Percentiles rank a stretch among this genome's conserved stretches.
Conservation (phyloP, 495 filamentous ascomycete species). For the Durotheca rogersii region DNA sequence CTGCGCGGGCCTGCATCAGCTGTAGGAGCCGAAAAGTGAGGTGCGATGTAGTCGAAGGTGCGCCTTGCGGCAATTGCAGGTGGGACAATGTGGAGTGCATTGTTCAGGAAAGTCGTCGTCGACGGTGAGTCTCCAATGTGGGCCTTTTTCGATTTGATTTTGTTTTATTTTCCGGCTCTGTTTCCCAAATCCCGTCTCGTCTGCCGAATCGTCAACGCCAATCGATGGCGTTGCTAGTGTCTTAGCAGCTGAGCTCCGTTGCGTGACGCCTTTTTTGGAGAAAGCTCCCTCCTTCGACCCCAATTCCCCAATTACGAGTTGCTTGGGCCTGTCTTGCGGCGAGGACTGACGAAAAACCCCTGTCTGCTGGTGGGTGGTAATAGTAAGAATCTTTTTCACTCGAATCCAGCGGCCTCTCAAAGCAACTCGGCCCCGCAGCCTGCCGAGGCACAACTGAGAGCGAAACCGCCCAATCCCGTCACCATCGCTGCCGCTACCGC, state of each 20-base stretch:
- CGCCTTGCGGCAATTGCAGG: slow-evolving; percentile 86
- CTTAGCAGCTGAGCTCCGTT: slow-evolving; percentile 10
- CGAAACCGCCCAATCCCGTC: slow-evolving; percentile 37
- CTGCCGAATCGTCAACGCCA: too few relatives aligned
- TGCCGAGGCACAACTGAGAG: slow-evolving; percentile 43
- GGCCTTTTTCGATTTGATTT: too few relatives aligned
- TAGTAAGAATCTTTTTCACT: slow-evolving; percentile 45
- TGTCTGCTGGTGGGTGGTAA: slow-evolving; percentile 23
- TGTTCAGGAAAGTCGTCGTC: slow-evolving; percentile 85
- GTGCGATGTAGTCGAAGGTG: slow-evolving; percentile 87
- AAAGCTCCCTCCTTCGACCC: slow-evolving; percentile 7
- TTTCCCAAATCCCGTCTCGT: not conserved
- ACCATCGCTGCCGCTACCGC: slow-evolving; percentile 34
- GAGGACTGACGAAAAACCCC: slow-evolving; percentile 25
- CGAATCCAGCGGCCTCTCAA: slow-evolving; percentile 21
- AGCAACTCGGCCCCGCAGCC: slow-evolving; percentile 26
- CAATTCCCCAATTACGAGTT: too few relatives aligned
- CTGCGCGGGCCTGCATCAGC: slow-evolving; percentile 83
- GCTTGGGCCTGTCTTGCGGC: not conserved
- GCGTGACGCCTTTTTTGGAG: slow-evolving; percentile 20
- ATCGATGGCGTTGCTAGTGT: too few relatives aligned
- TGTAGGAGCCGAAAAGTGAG: slow-evolving; percentile 89
- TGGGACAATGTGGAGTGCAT: slow-evolving; percentile 86
- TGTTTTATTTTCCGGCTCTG: too few relatives aligned
- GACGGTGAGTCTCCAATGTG: slow-evolving; percentile 87